Percentiles rank a stretch among this genome's conserved stretches.
These are phyloP conservation scores for Neopestalotiopsis rosae DNA, from an alignment of 2,329 filamentous ascomycete species.

Conservation along the genomic window DNA sequence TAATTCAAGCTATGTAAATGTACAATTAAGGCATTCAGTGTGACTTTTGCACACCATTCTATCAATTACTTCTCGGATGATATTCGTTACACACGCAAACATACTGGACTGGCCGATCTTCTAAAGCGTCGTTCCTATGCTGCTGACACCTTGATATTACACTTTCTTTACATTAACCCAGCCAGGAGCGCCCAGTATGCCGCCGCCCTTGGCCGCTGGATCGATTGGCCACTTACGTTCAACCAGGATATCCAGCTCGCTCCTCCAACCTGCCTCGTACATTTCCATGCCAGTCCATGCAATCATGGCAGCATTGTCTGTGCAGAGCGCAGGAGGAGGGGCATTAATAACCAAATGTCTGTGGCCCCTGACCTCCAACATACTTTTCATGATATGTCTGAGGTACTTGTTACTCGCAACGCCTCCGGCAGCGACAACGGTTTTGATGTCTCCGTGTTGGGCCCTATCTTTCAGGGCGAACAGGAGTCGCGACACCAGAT, in stretches of 20 bases:
- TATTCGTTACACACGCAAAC: neutral
- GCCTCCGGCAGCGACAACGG: slow-evolving; percentile 85
- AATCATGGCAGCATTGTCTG: slow-evolving; percentile 98
- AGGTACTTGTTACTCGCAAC: slow-evolving; percentile 88
- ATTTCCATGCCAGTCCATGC: slow-evolving; percentile 94
- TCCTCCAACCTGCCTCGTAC: slow-evolving; percentile 78
- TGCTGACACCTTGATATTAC: neutral
- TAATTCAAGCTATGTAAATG: slow-evolving; percentile 27
- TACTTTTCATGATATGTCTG: slow-evolving; percentile 63
- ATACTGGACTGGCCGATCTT: neutral
- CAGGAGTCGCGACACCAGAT: slow-evolving; percentile 77
- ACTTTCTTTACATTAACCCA: slow-evolving; percentile 40
- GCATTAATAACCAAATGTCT: slow-evolving; percentile 66
- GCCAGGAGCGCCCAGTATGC: slow-evolving; percentile 55
- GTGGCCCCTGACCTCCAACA: slow-evolving; percentile 71
- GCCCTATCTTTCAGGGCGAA: slow-evolving; percentile 61
- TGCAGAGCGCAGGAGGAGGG: slow-evolving; percentile 81
- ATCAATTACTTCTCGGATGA: neutral
- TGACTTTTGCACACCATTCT: neutral
- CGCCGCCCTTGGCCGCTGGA: slow-evolving; percentile 61
- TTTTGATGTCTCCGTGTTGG: slow-evolving; percentile 32
- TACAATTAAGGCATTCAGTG: slow-evolving; percentile 27
- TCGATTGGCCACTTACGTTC: slow-evolving; percentile 79
- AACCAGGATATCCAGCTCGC: slow-evolving; percentile 63
- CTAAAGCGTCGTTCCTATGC: neutral